Percentiles rank a stretch among this genome's conserved stretches.
These are phyloP conservation scores for Pseudoturritis turrita DNA, from an alignment of 345 rosid genomes.

Conservation along the genomic window DNA sequence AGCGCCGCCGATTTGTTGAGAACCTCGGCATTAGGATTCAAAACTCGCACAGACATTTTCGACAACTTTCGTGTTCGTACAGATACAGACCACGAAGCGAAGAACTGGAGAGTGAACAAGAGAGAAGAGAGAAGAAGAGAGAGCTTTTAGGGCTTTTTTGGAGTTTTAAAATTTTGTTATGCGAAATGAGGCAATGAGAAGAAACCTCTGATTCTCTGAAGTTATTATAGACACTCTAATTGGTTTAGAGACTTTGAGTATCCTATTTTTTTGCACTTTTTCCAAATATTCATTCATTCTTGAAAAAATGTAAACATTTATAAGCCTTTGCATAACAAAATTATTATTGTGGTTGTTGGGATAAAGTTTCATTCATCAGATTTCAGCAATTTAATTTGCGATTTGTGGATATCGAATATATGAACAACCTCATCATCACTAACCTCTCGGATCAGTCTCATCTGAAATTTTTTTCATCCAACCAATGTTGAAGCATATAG, in stretches of 20 bases:
- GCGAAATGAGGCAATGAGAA: neutral
- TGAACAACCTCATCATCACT: too few relatives aligned
- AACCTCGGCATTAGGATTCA: conserved; percentile 97
- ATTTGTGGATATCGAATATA: too few relatives aligned
- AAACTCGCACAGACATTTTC: conserved; percentile 80
- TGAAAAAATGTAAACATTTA: too few relatives aligned
- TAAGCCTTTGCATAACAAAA: too few relatives aligned
- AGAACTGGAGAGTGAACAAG: neutral
- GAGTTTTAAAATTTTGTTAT: neutral
- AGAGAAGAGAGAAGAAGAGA: neutral
- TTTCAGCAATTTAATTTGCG: too few relatives aligned
- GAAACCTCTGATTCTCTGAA: neutral
- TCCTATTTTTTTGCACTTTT: neutral
- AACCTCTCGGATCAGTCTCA: too few relatives aligned
- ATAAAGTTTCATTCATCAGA: too few relatives aligned
- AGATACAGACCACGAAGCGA: neutral
- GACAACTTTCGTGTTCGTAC: neutral
- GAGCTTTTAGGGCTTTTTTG: conserved; percentile 30
- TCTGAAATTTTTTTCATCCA: too few relatives aligned
- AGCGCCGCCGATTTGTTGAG: conserved; percentile 99
- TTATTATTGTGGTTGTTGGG: too few relatives aligned
- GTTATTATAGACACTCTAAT: neutral
- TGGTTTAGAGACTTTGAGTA: neutral
- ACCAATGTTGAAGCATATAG: too few relatives aligned
- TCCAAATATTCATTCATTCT: neutral